Evolutionary conservation across 2,329 filamentous ascomycete genomes (phyloP).

Genomic region (Tolypocladium album): DNA sequence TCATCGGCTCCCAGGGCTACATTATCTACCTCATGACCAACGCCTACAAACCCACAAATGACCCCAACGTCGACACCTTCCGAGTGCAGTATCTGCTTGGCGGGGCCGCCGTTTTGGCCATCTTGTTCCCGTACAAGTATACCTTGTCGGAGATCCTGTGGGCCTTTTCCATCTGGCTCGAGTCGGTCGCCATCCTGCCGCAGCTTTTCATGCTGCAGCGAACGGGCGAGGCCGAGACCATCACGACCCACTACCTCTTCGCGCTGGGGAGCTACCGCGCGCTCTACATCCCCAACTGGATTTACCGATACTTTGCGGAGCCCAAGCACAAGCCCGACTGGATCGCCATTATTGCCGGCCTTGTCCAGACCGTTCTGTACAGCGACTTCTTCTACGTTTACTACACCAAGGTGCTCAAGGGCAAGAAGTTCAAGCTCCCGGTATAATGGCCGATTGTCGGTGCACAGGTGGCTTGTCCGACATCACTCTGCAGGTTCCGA

Average conservation of each 20-base stretch:
- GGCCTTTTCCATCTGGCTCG: slow-evolving; percentile 98
- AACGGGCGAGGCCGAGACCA: slow-evolving; percentile 97
- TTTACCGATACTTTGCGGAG: slow-evolving; percentile 79
- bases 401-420: slow-evolving; percentile 90
- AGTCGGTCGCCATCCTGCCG: slow-evolving; percentile 90
- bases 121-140: slow-evolving; percentile 82
- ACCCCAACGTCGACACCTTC: slow-evolving; percentile 95
- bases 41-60: slow-evolving; percentile 94
- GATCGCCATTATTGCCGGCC: slow-evolving; percentile 78
- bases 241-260: slow-evolving; percentile 96
- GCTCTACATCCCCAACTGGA: slow-evolving; percentile 97
- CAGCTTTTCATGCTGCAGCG: slow-evolving; percentile 98
- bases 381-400: slow-evolving; percentile 99
- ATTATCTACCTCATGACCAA: slow-evolving; percentile 97
- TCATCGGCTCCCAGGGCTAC: slow-evolving; percentile 83
- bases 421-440: slow-evolving; percentile 78
- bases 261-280: slow-evolving; percentile 85
- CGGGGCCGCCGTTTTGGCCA: slow-evolving; percentile 64
- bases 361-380: slow-evolving; percentile 91
- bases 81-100: slow-evolving; percentile 89
- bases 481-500: neutral
- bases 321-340: slow-evolving; percentile 63
- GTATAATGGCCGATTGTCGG: slow-evolving; percentile 43
- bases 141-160: slow-evolving; percentile 77
- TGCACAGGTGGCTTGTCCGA: neutral